Evolutionary conservation across 169 alveolate species (phyloP).

Genomic region (Haemoproteus tartakovskyi): DNA sequence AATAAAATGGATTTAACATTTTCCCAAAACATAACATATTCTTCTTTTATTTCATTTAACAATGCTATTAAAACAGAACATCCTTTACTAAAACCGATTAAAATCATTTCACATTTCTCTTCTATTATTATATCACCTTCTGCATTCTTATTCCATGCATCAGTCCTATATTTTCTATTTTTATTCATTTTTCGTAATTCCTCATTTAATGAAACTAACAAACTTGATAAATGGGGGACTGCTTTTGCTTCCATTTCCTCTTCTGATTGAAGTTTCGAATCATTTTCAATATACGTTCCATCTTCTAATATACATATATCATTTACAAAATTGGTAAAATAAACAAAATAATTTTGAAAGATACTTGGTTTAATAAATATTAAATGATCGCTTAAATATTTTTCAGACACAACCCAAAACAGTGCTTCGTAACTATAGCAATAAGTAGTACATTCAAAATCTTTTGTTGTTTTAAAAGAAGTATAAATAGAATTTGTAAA

Average conservation of each 20-base stretch:
- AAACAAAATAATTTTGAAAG: conserved; percentile 14
- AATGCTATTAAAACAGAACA: conserved; percentile 32
- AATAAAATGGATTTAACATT: conserved; percentile 14
- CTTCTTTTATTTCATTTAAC: conserved; percentile 19
- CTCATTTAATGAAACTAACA: conserved; percentile 27
- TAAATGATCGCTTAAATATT: conserved; percentile 44
- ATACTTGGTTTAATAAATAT: conserved; percentile 37
- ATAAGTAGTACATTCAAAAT: conserved; percentile 23
- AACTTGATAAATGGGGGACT: conserved; percentile 10
- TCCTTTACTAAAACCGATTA: conserved; percentile 62
- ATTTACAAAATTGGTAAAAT: conserved; percentile 35
- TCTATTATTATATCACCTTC: neutral
- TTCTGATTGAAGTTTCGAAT: no score
- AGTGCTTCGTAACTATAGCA: conserved; percentile 57
- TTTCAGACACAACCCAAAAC: conserved; percentile 43
- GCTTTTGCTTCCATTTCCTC: conserved; percentile 19
- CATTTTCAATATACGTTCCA: no score
- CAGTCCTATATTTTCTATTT: neutral
- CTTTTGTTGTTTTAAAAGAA: conserved; percentile 2
- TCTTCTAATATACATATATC: no score
- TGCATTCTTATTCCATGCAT: neutral
- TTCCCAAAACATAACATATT: neutral
- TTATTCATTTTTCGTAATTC: neutral
- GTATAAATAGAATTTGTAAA: conserved; percentile 36
- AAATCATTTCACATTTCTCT: conserved; percentile 1